Base-by-base conservation (phyloP, 768 basidiomycete genomes). In the Boletus reticuloceps region DNA sequence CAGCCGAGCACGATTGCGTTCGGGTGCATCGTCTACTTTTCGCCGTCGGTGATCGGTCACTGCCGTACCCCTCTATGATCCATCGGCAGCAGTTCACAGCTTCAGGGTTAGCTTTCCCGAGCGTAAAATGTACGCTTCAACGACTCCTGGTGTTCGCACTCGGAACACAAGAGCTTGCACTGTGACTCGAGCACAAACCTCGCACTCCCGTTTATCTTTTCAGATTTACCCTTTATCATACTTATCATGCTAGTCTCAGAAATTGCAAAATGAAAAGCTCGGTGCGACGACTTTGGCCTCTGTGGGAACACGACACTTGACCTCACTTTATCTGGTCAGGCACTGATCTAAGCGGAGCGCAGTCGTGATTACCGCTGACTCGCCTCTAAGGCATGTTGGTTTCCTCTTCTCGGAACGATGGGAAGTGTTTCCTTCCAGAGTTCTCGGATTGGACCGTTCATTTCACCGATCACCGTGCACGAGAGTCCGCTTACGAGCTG, bases 1-100 rank as follows among this genome's bases (percentile, higher is more conserved):
- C 17, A 73, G 66, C 53, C 64, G 69, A 22, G 47, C 61, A 34
- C 65, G 67, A 6, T 25, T 66, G 19, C 69, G 69, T 39, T 22
- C 69, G 17, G 50, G 36, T 13, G 54, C 58, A 27, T 59, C 61
- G 12, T 54, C 64, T 11, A 40, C 53, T 45, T 46, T 59, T 52
- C 70, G 70, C 55, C 70, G 71, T 55, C 68, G 66, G 60, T 71
- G 60, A 66, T 50, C 66, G 66, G 60, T 71, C 59, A 64, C 50
- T 37, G 39, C 58, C 43, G 51, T 34, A 38, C 44, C 20, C 49
- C 27, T 13, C 44, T 37, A 53, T 52, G 40, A 38, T 61, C 53
- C 54, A 34, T 53, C 53, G 47, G 45, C 38, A 41, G 29, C 36
- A n/a, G 31, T 46, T 54, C 55, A 53, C 55, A 53, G 29, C 53